Evolutionary conservation across 345 rosid species (phyloP), one percentile per base, ranked within the genome.

Genomic region (Salix suchowensis): DNA sequence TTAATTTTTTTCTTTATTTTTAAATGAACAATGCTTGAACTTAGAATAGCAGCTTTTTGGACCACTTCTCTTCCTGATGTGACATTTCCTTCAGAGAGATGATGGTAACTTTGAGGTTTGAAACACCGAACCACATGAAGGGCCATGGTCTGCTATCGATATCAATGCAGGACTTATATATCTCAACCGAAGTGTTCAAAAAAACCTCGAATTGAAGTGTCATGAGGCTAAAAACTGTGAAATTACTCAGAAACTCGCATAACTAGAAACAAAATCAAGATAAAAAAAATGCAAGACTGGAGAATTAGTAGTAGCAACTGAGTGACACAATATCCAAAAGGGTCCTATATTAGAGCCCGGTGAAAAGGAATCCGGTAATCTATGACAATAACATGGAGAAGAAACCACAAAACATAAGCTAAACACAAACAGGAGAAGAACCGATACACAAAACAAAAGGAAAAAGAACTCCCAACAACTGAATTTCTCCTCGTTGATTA

Each of bases 281-380:
- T 73, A 65, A 40, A 5, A 46, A 70, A 68, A 50, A 74, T 48
- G 46, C 14, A 67, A 39, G 28, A 6, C 44, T 24, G 79, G 74
- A 32, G 39, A 75, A 79, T 73, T 44, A 73, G 79, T 44, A 73
- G 79, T 10, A 26, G 14, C 46, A 61, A 70, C 52, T 19, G 11
- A 40, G 70, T 16, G 64, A 44, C 40, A 79, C 61, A 74, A 67
- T 69, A 67, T 77, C 67, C 82, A 74, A 48, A 48, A 66, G 82
- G 82, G 82, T 85, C 78, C 85, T 83, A 71, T 77, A 71, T 65
- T 62, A 80, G 89, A 83, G 86, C 87, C 93, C 89, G 90, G 94
- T 85, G 92, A 93, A 89, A 81, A 86, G 87, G 90, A 89, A 91
- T 94, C 97, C 94, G 91, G 86, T 71, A 42, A 76, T n/a, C 65